Percentiles rank a stretch among this genome's conserved stretches.
phyloP scores from a whole-genome alignment of 345 rosid species.

The Jatropha curcas region DNA sequence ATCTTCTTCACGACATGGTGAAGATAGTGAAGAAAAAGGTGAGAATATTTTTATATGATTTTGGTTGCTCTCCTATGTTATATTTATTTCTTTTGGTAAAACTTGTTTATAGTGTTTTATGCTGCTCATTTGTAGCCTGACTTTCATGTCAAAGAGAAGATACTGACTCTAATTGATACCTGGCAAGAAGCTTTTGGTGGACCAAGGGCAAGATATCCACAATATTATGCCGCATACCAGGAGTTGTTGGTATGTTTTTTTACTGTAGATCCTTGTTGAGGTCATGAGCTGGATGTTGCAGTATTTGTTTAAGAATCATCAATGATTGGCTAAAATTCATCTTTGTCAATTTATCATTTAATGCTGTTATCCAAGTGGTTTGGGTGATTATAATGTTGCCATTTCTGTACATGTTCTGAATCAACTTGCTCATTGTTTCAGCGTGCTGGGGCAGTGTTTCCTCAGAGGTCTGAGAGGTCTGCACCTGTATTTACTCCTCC shows the following conservation, averaged over 20 bases:
- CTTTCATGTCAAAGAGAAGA: constrained; percentile 91
- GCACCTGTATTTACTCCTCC: constrained; percentile 95
- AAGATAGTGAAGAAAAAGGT: constrained; percentile 91
- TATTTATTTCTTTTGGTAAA: constrained; percentile 12
- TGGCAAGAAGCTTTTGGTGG: constrained; percentile 99
- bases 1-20: constrained; percentile 95
- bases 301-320: neutral
- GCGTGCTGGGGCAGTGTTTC: constrained; percentile 99
- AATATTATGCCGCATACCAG: constrained; percentile 93
- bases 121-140: constrained; percentile 63
- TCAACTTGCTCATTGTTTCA: constrained; percentile 39
- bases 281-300: constrained; percentile 9
- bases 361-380: neutral
- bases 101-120: constrained; percentile 33
- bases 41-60: constrained; percentile 25
- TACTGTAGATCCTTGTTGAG: constrained; percentile 18
- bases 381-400: constrained; percentile 4
- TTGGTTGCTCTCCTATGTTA: constrained; percentile 6
- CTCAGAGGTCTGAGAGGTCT: constrained; percentile 84
- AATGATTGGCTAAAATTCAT: neutral
- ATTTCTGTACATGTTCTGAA: constrained; percentile 12
- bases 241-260: constrained; percentile 81
- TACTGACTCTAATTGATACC: constrained; percentile 78
- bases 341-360: neutral
- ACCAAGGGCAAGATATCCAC: constrained; percentile 96